Conservation (phyloP, 768 basidiomycete genomes). For the Auricularia cornea region DNA sequence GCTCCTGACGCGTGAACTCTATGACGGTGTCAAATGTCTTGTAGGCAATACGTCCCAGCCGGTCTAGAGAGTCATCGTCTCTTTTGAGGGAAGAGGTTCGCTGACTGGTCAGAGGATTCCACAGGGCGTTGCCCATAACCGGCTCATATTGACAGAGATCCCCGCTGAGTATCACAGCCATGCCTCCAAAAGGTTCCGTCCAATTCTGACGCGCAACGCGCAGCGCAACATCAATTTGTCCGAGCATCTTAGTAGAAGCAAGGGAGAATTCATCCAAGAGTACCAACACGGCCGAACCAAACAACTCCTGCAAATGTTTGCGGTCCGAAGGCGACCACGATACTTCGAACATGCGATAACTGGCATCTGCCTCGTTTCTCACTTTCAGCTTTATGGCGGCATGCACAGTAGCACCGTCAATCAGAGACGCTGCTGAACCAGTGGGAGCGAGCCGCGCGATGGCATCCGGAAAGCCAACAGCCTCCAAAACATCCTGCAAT, state of each 20-base stretch:
- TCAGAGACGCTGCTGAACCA: slow-evolving; percentile 22
- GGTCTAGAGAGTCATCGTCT: neutral
- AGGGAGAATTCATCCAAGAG: slow-evolving; percentile 26
- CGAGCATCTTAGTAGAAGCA: slow-evolving; percentile 15
- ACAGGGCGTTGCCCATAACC: slow-evolving; percentile 20
- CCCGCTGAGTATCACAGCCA: slow-evolving; percentile 24
- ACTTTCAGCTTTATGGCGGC: slow-evolving; percentile 17
- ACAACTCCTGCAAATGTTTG: slow-evolving; percentile 15
- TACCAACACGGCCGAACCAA: slow-evolving; percentile 17
- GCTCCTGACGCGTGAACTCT: slow-evolving; percentile 13
- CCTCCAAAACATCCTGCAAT: slow-evolving; percentile 15
- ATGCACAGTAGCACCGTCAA: slow-evolving; percentile 24
- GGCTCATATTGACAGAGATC: slow-evolving; percentile 29
- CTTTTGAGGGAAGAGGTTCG: neutral
- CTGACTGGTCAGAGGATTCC: slow-evolving; percentile 13
- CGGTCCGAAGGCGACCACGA: slow-evolving; percentile 13
- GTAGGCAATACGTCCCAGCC: slow-evolving; percentile 11
- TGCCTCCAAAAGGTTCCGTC: slow-evolving; percentile 23
- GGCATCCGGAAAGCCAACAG: slow-evolving; percentile 14
- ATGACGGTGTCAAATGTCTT: slow-evolving; percentile 13
- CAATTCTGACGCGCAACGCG: slow-evolving; percentile 17
- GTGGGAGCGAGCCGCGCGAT: slow-evolving; percentile 24
- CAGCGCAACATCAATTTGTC: slow-evolving; percentile 22
- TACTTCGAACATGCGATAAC: slow-evolving; percentile 8
- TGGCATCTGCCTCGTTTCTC: slow-evolving; percentile 7